phyloP scores from a whole-genome alignment of 495 filamentous ascomycete species.

The Apodospora peruviana region DNA sequence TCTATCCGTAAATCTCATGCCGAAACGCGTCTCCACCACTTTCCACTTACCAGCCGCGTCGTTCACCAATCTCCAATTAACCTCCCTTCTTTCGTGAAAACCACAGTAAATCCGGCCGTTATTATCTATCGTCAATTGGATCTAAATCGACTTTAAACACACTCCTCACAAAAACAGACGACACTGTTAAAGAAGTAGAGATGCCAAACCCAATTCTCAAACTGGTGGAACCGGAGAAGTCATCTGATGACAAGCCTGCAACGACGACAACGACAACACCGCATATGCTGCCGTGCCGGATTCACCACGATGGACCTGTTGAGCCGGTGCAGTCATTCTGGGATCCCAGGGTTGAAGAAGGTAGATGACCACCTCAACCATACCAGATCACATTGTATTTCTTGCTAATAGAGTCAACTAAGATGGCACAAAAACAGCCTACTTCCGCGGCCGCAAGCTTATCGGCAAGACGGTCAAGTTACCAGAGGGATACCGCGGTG shows the following conservation, averaged over 20 bases:
- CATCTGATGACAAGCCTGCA: not conserved
- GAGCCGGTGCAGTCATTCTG: slow-evolving; percentile 66
- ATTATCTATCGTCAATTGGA: too few species aligned
- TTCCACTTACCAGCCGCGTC: too few species aligned
- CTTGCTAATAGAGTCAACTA: not conserved
- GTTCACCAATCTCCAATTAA: too few species aligned
- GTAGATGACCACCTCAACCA: slow-evolving; percentile 3
- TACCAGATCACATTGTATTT: not conserved
- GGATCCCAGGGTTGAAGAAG: slow-evolving; percentile 45
- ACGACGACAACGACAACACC: slow-evolving; percentile 47
- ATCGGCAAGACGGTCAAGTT: slow-evolving; percentile 60
- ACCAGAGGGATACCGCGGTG: slow-evolving; percentile 70
- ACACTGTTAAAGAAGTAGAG: too few species aligned
- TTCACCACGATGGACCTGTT: slow-evolving; percentile 73
- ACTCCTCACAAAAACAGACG: too few species aligned
- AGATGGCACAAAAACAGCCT: slow-evolving; percentile 51
- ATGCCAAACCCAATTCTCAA: slow-evolving; percentile 19
- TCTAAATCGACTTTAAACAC: too few species aligned
- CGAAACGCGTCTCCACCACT: too few species aligned
- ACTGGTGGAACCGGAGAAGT: slow-evolving; percentile 8
- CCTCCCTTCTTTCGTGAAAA: too few species aligned
- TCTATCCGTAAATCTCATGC: too few species aligned
- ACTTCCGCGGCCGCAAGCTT: slow-evolving; percentile 82
- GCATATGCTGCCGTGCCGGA: slow-evolving; percentile 78
- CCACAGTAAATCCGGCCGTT: too few species aligned